Evolutionary conservation across 495 filamentous ascomycete genomes (phyloP).

Genomic region (Tuber indicum): DNA sequence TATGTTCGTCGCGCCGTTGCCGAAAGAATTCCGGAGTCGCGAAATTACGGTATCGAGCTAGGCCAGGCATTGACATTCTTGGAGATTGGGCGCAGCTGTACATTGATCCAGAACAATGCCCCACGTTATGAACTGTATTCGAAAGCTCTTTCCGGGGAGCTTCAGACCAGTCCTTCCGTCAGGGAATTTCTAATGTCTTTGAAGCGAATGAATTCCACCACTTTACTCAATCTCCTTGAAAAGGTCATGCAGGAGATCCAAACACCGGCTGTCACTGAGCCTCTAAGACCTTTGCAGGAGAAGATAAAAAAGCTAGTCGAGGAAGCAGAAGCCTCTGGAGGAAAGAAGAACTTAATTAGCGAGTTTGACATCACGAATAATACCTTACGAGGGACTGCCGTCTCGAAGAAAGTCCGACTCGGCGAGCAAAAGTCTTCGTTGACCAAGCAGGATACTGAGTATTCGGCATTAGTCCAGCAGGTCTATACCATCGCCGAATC

Average conservation of each 20-base stretch:
- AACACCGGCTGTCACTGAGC: slow-evolving; percentile 42
- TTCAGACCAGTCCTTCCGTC: slow-evolving; percentile 49
- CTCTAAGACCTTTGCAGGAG: slow-evolving; percentile 40
- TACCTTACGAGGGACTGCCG: slow-evolving; percentile 71
- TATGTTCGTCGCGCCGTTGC: slow-evolving; percentile 45
- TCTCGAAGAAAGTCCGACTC: slow-evolving; percentile 79
- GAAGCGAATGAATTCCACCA: slow-evolving; percentile 49
- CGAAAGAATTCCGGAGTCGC: slow-evolving; percentile 41
- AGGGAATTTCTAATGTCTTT: slow-evolving; percentile 52
- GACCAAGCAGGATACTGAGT: slow-evolving; percentile 65
- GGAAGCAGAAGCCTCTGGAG: slow-evolving; percentile 43
- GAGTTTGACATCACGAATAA: slow-evolving; percentile 66
- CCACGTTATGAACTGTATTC: slow-evolving; percentile 53
- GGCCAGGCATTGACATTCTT: slow-evolving; percentile 49
- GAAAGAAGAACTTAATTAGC: slow-evolving; percentile 49
- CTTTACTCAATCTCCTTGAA: slow-evolving; percentile 34
- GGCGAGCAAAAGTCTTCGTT: slow-evolving; percentile 71
- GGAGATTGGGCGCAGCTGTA: slow-evolving; percentile 45
- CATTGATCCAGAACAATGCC: slow-evolving; percentile 44
- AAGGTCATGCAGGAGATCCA: slow-evolving; percentile 37
- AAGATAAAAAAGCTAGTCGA: slow-evolving; percentile 45
- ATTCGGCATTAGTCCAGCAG: slow-evolving; percentile 64
- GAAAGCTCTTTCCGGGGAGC: slow-evolving; percentile 53
- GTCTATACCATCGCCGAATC: slow-evolving; percentile 53
- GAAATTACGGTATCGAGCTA: slow-evolving; percentile 47